A percentile compares a stretch with the other conserved stretches of the same genome.
Conservation (phyloP, 2,329 filamentous ascomycete species). For the Ascochyta lentis region DNA sequence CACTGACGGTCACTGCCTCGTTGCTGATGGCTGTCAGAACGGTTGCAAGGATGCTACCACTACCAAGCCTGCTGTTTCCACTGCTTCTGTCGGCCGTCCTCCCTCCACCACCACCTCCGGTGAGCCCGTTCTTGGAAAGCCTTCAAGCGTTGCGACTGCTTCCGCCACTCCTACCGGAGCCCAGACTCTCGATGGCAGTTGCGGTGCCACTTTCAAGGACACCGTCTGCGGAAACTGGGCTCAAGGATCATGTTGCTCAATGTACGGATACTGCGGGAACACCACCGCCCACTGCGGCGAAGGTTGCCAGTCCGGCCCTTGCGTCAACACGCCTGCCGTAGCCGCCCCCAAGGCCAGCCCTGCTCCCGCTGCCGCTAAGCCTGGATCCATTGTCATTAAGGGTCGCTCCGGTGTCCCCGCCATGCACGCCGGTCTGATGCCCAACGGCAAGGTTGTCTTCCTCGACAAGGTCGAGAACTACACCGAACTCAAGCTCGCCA, state of each 20-base stretch:
- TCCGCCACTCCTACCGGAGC: slow-evolving; percentile 32
- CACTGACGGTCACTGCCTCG: slow-evolving; percentile 44
- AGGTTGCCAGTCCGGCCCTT: slow-evolving; percentile 62
- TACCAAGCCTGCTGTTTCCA: slow-evolving; percentile 9
- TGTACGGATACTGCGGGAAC: slow-evolving; percentile 64
- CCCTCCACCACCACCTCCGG: slow-evolving; percentile 43
- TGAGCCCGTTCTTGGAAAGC: slow-evolving; percentile 49
- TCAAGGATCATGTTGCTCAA: slow-evolving; percentile 62
- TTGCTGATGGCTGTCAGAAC: slow-evolving; percentile 49
- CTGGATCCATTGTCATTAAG: slow-evolving; percentile 57
- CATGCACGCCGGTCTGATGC: slow-evolving; percentile 67
- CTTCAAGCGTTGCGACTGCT: slow-evolving; percentile 21
- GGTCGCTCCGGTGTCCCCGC: slow-evolving; percentile 67
- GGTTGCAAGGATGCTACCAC: slow-evolving; percentile 42
- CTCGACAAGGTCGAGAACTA: slow-evolving; percentile 70
- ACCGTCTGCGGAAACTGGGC: slow-evolving; percentile 61
- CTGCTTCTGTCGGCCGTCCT: slow-evolving; percentile 32
- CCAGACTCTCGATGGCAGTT: slow-evolving; percentile 60
- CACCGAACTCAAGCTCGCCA: slow-evolving; percentile 61
- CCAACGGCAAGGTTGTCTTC: slow-evolving; percentile 65
- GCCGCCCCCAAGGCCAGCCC: slow-evolving; percentile 54
- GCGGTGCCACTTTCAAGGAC: slow-evolving; percentile 57
- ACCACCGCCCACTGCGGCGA: slow-evolving; percentile 61
- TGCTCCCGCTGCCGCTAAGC: slow-evolving; percentile 54
- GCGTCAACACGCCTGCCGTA: slow-evolving; percentile 51